Conservation (phyloP, 1,284 basidiomycete species). For the Cerrena zonata region DNA sequence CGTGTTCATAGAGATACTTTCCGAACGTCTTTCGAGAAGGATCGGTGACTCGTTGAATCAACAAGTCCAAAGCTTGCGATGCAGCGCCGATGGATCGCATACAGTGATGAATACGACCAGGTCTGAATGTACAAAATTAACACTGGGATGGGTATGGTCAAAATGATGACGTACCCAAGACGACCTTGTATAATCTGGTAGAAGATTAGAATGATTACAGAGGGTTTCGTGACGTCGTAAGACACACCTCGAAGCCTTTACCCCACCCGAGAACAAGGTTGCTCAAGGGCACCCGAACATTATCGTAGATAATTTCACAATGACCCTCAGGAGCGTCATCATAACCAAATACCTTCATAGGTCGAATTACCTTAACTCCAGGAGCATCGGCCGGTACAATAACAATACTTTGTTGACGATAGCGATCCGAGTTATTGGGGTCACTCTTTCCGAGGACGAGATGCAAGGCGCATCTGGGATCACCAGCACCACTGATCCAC, state of each 20-base stretch:
- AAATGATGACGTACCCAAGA: slow-evolving; percentile 62
- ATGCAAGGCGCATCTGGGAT: slow-evolving; percentile 85
- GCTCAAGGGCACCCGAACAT: slow-evolving; percentile 80
- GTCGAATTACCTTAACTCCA: slow-evolving; percentile 84
- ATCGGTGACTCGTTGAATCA: slow-evolving; percentile 91
- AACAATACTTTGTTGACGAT: slow-evolving; percentile 89
- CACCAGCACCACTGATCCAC: slow-evolving; percentile 98
- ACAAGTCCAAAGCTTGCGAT: slow-evolving; percentile 77
- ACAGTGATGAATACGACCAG: slow-evolving; percentile 95
- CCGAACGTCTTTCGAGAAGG: slow-evolving; percentile 89
- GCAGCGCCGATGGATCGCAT: slow-evolving; percentile 95
- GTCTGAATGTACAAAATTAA: slow-evolving; percentile 39
- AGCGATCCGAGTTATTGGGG: slow-evolving; percentile 62
- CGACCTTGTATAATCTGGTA: slow-evolving; percentile 92
- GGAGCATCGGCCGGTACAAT: slow-evolving; percentile 84
- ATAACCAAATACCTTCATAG: slow-evolving; percentile 90
- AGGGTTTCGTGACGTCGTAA: background rate
- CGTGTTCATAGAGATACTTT: slow-evolving; percentile 87
- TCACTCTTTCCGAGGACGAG: slow-evolving; percentile 92
- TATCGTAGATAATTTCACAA: slow-evolving; percentile 90
- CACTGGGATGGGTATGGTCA: background rate
- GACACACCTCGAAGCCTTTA: slow-evolving; percentile 75
- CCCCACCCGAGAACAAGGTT: slow-evolving; percentile 93
- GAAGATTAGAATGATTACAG: background rate
- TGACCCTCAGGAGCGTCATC: slow-evolving; percentile 95